These are phyloP conservation scores for Penicillium freii DNA, from an alignment of 2,329 filamentous ascomycete genomes.

Conservation along the genomic window DNA sequence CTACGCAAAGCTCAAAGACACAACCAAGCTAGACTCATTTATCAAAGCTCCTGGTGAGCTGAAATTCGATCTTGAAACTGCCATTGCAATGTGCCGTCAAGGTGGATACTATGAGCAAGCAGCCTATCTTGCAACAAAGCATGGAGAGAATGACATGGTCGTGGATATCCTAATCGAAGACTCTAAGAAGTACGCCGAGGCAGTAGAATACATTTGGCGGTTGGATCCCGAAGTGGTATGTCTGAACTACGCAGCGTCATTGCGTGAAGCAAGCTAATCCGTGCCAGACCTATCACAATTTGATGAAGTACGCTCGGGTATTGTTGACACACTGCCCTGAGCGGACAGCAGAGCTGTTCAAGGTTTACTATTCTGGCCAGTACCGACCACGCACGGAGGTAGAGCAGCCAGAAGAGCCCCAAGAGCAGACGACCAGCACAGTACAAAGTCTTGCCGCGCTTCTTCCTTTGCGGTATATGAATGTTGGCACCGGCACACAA, in stretches of 20 bases:
- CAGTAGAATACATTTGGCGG: conserved; percentile 86
- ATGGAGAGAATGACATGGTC: conserved; percentile 88
- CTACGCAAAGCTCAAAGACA: conserved; percentile 96
- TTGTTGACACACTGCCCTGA: conserved; percentile 81
- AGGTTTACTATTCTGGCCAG: conserved; percentile 88
- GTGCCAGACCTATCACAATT: conserved; percentile 71
- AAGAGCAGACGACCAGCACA: conserved; percentile 62
- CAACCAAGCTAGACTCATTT: conserved; percentile 91
- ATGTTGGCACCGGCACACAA: conserved; percentile 52
- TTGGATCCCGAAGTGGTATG: conserved; percentile 73
- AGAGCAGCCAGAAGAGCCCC: conserved; percentile 49
- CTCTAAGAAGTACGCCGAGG: conserved; percentile 83
- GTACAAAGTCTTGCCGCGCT: conserved; percentile 83
- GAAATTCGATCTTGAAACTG: conserved; percentile 95
- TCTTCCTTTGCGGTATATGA: conserved; percentile 83
- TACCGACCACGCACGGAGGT: conserved; percentile 71
- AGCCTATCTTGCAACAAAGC: conserved; percentile 89
- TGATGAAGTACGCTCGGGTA: conserved; percentile 94
- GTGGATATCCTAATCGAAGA: conserved; percentile 96
- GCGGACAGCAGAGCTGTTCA: conserved; percentile 81
- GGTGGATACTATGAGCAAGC: conserved; percentile 97
- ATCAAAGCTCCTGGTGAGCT: conserved; percentile 88
- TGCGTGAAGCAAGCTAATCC: conserved; percentile 31
- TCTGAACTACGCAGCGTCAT: conserved; percentile 11
- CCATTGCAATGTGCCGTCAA: conserved; percentile 95